These are phyloP conservation scores for Forsythia viridissima DNA, from an alignment of 257 asterid genomes.

Conservation along the genomic window DNA sequence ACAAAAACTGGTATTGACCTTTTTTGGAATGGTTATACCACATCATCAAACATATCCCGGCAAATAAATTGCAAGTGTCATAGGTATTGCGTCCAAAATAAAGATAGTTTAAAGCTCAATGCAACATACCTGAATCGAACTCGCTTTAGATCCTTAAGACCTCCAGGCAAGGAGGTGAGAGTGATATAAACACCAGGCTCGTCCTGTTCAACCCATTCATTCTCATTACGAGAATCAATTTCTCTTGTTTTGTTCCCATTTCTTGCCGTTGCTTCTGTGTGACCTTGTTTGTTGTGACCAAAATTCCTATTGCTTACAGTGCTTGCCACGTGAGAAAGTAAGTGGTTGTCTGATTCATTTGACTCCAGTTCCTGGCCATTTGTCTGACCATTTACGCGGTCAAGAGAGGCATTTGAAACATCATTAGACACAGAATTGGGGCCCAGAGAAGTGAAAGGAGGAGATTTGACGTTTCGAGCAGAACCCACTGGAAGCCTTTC, in stretches of 20 bases:
- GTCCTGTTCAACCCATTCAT: slow-evolving; percentile 97
- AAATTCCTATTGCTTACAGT: slow-evolving; percentile 51
- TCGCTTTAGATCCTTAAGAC: slow-evolving; percentile 87
- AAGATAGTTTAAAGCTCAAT: slow-evolving; percentile 3
- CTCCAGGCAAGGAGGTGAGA: slow-evolving; percentile 90
- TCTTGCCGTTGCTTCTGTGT: slow-evolving; percentile 53
- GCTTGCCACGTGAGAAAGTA: slow-evolving; percentile 59
- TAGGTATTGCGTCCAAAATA: background rate
- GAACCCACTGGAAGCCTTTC: slow-evolving; percentile 98
- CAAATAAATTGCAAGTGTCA: background rate
- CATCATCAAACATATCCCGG: background rate
- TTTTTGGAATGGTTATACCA: background rate
- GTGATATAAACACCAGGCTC: slow-evolving; percentile 97
- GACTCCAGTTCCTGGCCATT: slow-evolving; percentile 61
- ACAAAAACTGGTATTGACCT: background rate
- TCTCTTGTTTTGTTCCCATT: slow-evolving; percentile 71
- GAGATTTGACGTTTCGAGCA: slow-evolving; percentile 68
- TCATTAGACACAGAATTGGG: slow-evolving; percentile 50
- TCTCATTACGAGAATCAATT: slow-evolving; percentile 68
- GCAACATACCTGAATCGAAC: slow-evolving; percentile 92
- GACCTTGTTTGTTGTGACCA: slow-evolving; percentile 52
- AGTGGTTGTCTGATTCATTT: slow-evolving; percentile 50
- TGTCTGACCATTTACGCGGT: slow-evolving; percentile 52
- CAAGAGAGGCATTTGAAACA: slow-evolving; percentile 48
- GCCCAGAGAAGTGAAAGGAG: slow-evolving; percentile 50